phyloP scores from a whole-genome alignment of 1,284 basidiomycete species.

The Irpex sp. region DNA sequence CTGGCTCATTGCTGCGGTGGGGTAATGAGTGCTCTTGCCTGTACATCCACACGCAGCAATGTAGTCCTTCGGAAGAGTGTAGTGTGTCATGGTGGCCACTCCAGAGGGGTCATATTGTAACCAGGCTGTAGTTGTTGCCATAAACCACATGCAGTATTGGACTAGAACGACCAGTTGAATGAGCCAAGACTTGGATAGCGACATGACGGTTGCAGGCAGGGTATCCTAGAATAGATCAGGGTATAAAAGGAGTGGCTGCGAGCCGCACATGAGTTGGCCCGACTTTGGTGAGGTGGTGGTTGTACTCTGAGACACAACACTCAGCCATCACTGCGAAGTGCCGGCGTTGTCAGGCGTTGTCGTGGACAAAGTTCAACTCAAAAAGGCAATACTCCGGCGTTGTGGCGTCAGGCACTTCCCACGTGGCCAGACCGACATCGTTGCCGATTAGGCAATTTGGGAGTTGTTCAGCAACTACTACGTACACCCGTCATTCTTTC shows the following conservation, averaged over 20 bases:
- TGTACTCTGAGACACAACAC: not conserved
- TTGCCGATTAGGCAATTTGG: slow-evolving; percentile 7
- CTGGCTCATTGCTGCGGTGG: slow-evolving; percentile 73
- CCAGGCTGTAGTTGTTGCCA: slow-evolving; percentile 34
- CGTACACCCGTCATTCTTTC: not conserved
- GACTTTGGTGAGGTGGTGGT: not conserved
- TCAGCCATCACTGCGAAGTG: not conserved
- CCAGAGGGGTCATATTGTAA: slow-evolving; percentile 45
- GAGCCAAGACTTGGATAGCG: not conserved
- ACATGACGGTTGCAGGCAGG: not conserved
- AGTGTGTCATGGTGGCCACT: slow-evolving; percentile 30
- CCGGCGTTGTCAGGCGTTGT: not conserved
- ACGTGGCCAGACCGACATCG: not conserved
- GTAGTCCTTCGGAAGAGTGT: slow-evolving; percentile 42
- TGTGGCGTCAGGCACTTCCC: slow-evolving; percentile 1
- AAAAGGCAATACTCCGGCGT: not conserved
- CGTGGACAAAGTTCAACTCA: not conserved
- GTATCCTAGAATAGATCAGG: not conserved
- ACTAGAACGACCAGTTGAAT: not conserved
- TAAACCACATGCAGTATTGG: not conserved
- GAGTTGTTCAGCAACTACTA: slow-evolving; percentile 9
- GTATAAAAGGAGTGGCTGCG: not conserved
- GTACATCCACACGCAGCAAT: slow-evolving; percentile 65
- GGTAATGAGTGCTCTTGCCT: slow-evolving; percentile 63
- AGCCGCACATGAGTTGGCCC: not conserved